These are phyloP conservation scores for Hura crepitans DNA, from an alignment of 441 rosid species.

Conservation along the genomic window DNA sequence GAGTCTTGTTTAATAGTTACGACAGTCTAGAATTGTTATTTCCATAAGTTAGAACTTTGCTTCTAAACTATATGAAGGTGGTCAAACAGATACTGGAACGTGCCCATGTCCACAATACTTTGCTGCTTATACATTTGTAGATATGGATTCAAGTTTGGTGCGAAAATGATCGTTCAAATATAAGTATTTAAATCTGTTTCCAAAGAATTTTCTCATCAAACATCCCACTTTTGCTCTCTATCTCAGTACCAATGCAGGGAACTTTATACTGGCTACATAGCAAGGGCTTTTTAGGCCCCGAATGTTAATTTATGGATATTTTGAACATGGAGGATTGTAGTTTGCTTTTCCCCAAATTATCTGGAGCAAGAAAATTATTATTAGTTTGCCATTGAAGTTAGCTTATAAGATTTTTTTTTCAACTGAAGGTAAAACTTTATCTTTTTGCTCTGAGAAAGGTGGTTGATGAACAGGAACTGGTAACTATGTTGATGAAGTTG, in stretches of 20 bases:
- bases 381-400: background rate
- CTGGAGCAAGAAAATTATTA: background rate
- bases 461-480: background rate
- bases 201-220: background rate
- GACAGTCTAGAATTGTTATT: constrained; percentile 9
- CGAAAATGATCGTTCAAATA: background rate
- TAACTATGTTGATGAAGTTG: background rate
- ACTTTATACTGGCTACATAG: background rate
- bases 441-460: background rate
- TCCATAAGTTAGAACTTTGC: background rate
- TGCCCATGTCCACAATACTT: background rate
- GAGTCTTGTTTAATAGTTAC: constrained; percentile 1
- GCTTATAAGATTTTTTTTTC: background rate
- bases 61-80: constrained; percentile 7
- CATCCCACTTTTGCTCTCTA: background rate
- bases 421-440: background rate
- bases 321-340: constrained; percentile 6
- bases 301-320: background rate
- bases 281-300: background rate
- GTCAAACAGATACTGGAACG: background rate
- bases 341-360: constrained; percentile 2
- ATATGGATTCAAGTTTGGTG: background rate
- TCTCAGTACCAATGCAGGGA: background rate
- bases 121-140: background rate
- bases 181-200: background rate